Evolutionary conservation across 2,329 filamentous ascomycete genomes (phyloP).

Genomic region (Coniella lustricola): DNA sequence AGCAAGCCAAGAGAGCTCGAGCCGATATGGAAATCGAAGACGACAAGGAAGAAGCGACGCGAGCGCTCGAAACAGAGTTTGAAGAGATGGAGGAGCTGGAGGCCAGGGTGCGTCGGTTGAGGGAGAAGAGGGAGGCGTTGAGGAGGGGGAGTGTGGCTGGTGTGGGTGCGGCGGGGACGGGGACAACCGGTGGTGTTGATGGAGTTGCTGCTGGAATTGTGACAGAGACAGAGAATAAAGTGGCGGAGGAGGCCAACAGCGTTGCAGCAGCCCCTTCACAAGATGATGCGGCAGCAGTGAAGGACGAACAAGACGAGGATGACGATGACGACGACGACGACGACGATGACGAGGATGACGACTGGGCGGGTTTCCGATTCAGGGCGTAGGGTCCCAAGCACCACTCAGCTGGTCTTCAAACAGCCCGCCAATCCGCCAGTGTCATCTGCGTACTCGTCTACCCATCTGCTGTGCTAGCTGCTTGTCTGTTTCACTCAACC

Average conservation of each 20-base stretch:
- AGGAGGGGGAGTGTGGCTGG: slow-evolving; percentile 31
- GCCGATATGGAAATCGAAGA: slow-evolving; percentile 52
- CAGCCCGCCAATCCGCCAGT: too few relatives aligned
- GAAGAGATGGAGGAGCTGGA: slow-evolving; percentile 79
- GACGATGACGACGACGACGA: slow-evolving; percentile 39
- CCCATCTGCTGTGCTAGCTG: too few relatives aligned
- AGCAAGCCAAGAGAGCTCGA: slow-evolving; percentile 44
- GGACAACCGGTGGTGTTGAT: neutral
- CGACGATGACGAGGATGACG: slow-evolving; percentile 41
- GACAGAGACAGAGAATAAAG: neutral
- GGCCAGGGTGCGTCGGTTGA: slow-evolving; percentile 59
- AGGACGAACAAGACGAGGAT: slow-evolving; percentile 29
- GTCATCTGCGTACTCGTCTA: too few relatives aligned
- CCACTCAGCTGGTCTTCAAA: neutral
- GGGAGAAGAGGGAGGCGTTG: slow-evolving; percentile 64
- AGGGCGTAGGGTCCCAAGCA: slow-evolving; percentile 18
- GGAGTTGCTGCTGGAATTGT: neutral
- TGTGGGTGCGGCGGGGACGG: neutral
- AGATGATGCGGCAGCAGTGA: slow-evolving; percentile 15
- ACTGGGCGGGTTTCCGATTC: slow-evolving; percentile 56
- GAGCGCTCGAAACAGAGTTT: slow-evolving; percentile 69
- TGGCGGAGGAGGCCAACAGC: slow-evolving; percentile 13
- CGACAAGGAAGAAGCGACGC: slow-evolving; percentile 68
- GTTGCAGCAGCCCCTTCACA: slow-evolving; percentile 14
- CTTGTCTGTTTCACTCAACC: too few relatives aligned